These are phyloP conservation scores for Heliophila coronopifolia DNA, from an alignment of 441 rosid species.

Conservation along the genomic window DNA sequence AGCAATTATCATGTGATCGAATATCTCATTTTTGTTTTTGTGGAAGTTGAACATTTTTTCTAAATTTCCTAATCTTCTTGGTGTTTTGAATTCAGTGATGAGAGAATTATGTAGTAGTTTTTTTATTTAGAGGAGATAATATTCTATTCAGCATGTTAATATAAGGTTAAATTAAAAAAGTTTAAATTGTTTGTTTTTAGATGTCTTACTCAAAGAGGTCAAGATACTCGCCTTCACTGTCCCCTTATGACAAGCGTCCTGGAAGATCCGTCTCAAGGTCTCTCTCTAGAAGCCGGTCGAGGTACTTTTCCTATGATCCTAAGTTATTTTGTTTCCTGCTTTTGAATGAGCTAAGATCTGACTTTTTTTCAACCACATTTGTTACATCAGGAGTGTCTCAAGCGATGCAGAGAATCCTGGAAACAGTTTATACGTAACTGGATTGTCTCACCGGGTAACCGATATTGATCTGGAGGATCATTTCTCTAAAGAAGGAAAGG, in stretches of 20 bases:
- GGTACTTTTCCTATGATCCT: slow-evolving; percentile 24
- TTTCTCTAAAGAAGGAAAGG: slow-evolving; percentile 75
- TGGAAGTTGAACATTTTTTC: not conserved
- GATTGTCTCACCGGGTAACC: slow-evolving; percentile 64
- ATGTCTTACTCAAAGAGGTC: slow-evolving; percentile 72
- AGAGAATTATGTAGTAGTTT: not conserved
- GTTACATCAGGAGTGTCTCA: slow-evolving; percentile 47
- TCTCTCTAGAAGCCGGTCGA: slow-evolving; percentile 43
- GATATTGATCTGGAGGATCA: slow-evolving; percentile 71
- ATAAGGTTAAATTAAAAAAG: not conserved
- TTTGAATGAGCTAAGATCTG: not conserved
- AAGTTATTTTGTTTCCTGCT: not conserved
- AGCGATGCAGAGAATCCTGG: slow-evolving; percentile 79
- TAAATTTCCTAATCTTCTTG: not conserved
- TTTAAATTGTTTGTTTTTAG: slow-evolving; percentile 24
- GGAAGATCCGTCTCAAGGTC: slow-evolving; percentile 59
- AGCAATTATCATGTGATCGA: not conserved
- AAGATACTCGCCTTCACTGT: slow-evolving; percentile 53
- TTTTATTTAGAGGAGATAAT: not conserved
- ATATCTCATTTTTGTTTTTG: not conserved
- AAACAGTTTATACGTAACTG: slow-evolving; percentile 86
- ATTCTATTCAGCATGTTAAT: not conserved
- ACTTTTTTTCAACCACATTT: not conserved
- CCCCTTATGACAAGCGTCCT: slow-evolving; percentile 41
- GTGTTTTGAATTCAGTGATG: not conserved